Base-by-base conservation (phyloP, 352 stramenopile species). In the Peronospora belbahrii region DNA sequence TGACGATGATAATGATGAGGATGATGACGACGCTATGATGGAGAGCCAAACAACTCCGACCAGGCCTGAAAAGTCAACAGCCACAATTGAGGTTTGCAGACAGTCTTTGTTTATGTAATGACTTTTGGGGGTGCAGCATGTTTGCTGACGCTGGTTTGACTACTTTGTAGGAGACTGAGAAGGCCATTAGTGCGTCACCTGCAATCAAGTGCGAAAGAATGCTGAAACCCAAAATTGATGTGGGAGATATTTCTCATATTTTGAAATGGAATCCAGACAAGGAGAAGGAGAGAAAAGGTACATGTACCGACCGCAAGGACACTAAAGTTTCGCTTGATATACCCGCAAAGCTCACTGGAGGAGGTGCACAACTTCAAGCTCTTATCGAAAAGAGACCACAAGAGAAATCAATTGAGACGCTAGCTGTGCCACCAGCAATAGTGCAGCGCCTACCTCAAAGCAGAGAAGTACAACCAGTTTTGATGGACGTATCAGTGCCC, bases 1-100 rank as follows among this genome's bases (percentile, higher is more conserved):
- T 18, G 39, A 57, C 8, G 57, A 56, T n/a, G 53, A 59, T 9
- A 54, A 67, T 13, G 55, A 63, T 27, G 57, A 78, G 8, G 70
- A 83, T 18, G 68, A 78, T 2, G 72, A 82, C 15, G 62, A 74
- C 27, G 52, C 47, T 14, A 60, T 64, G 56, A 57, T 63, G 40
- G 27, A 52, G 4, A 59, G 56, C 17, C 41, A 57, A 54, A 32
- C 47, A 6, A 47, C 30, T 22, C 42, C 44, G 4, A 52, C 17
- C 4, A 60, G 53, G 31, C 20, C 50, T 4, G 54, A 44, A 22
- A 62, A 70, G 27, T 15, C 32, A 3, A 55, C 46, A 23, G 49
- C 32, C 13, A 45, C 43, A 32, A 27, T 60, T 25, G 57, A 68
- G 54, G 59, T 62, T 45, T 3, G 59, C 52, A 10, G n/a, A 8